Evolutionary conservation across 768 basidiomycete genomes (phyloP), one percentile per base, ranked within the genome.

Genomic region (Pisolithus sp.): DNA sequence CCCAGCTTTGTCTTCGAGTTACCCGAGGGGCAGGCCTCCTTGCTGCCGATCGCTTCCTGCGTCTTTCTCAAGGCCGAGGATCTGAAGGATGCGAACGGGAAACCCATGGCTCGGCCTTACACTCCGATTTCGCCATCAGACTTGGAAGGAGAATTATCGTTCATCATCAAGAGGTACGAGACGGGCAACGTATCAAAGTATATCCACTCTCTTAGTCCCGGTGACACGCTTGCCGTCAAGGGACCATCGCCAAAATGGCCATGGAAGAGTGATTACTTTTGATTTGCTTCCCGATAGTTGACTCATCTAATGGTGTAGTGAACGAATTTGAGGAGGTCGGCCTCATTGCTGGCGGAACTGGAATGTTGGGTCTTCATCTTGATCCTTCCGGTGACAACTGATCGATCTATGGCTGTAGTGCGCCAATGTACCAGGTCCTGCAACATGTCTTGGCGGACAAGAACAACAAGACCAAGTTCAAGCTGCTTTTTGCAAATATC

Each of bases 401-500:
- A 60, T 40, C 18, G 21, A 42, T n/a, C 7, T 7, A 10, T 28
- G 47, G 15, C 20, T 26, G 48, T 60, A 91, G 87, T 55, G 86
- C 90, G 8, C 90, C 90, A 2, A 77, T 93, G 43, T 92, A 88
- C 72, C 90, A 92, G 68, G 71, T 96, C 60, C 63, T 94, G 42
- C 75, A 75, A 41, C 82, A 93, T 65, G 86, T 90, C 8, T 79
- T 85, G 52, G 59, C 82, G 1, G 84, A 90, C 62, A 76, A 80
- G 30, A 59, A 70, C 39, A 96, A 98, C 81, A 91, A 85, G 74
- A 97, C 96, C 54, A 93, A 93, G 61, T 96, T 91, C 76, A 95
- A 85, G 44, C 76, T 98, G 50, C 72, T 99, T 60, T 98, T 89
- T 70, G 85, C 89, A 37, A 98, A 98, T 68, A 78, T 93, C 37